Base-by-base conservation (phyloP, 2,329 filamentous ascomycete genomes). In the Pestalotiopsis sp. region DNA sequence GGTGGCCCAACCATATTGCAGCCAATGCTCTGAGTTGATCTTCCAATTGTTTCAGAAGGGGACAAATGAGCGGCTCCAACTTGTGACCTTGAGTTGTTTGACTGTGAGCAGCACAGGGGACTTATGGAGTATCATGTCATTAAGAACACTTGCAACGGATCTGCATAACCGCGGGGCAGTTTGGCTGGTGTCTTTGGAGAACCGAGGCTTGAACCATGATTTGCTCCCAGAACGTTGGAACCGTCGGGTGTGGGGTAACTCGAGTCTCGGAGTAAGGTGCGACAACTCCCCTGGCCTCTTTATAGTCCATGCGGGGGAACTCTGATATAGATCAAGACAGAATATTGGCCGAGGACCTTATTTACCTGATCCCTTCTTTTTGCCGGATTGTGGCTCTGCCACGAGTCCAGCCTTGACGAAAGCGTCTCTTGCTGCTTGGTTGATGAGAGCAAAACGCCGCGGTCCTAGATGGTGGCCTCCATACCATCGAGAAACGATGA, bases 401-500 rank as follows among this genome's bases (percentile, higher is more conserved):
- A 88, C 89, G 73, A 93, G 88, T 0, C 92, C 92, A 0, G 92
- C 94, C 75, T 88, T 88, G 10, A 98, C 87, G 71, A 98, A 85
- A 0, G 92, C 92, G 80, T 98, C 94, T 75, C 94, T 88, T 7
- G 94, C 94, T 9, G 90, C 92, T 66, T 88, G 86, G 77, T 98
- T 98, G 77, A 99, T 98, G 66, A 97, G 84, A 13, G 94, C 89
- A 77, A 99, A 99, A 71, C 96, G 85, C 78, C 94, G 91, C 63
- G 95, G 94, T 0, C 96, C 96, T 59, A 99, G 81, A 73, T 94
- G 91, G 68, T 97, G 88, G 1, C 96, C 96, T 3, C 96, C 96
- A 79, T 97, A 99, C 96, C 96, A 99, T 70, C 96, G 84, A 52
- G 93, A 94, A 35, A 99, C 95, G 3, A 99, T 91, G 0, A 99